Evolutionary conservation across 2,329 filamentous ascomycete genomes (phyloP).

Genomic region (Cryphonectria nitschkei): DNA sequence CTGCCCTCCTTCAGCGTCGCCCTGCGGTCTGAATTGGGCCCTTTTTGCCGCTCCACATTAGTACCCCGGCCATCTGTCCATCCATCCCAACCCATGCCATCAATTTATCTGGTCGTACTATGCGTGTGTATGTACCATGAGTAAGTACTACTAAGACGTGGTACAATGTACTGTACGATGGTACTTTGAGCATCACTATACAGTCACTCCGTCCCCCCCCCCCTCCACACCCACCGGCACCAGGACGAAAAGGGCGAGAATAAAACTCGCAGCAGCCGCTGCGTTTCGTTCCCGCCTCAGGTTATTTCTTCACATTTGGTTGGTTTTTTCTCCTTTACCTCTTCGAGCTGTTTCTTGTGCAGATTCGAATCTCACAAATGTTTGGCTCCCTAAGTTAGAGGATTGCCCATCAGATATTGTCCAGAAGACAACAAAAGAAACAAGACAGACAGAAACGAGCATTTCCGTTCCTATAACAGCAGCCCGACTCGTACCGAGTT

Average conservation of each 20-base stretch:
- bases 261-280: constrained; percentile 28
- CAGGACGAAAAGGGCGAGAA: constrained; percentile 19
- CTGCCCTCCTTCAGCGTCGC: not conserved
- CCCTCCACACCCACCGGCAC: constrained; percentile 8
- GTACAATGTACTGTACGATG: not conserved
- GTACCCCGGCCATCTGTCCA: constrained; percentile 9
- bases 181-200: not conserved
- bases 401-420: not conserved
- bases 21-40: constrained; percentile 8
- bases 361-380: not conserved
- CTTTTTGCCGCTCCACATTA: constrained; percentile 5
- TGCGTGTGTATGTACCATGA: not conserved
- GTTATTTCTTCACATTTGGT: constrained; percentile 5
- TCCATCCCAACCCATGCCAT: constrained; percentile 11
- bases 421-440: not conserved
- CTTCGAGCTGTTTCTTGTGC: not conserved
- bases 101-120: constrained; percentile 8
- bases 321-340: not conserved
- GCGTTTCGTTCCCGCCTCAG: constrained; percentile 17
- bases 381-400: not conserved
- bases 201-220: not conserved
- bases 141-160: not conserved
- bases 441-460: not conserved
- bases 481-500: not conserved
- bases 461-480: not conserved